These are phyloP conservation scores for Lentinula detonsa DNA, from an alignment of 768 basidiomycete genomes.

Conservation along the genomic window DNA sequence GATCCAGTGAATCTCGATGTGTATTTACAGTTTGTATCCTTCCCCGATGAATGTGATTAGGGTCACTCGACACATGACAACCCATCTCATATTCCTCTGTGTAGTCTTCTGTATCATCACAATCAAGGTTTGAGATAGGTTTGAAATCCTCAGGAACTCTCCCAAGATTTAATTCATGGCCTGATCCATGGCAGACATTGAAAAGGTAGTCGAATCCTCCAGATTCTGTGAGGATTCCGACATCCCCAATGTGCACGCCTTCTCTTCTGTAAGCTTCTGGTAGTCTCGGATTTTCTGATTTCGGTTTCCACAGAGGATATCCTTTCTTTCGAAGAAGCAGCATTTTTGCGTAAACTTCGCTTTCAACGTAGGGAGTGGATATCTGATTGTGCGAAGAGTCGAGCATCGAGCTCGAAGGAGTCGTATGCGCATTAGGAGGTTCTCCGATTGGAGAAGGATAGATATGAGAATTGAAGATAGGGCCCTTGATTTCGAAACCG, in stretches of 20 bases:
- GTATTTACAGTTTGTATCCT: not conserved
- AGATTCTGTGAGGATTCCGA: not conserved
- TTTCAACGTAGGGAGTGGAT: not conserved
- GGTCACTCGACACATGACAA: not conserved
- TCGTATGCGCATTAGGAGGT: not conserved
- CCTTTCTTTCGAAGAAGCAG: not conserved
- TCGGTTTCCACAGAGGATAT: slow-evolving; percentile 2
- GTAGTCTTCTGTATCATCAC: not conserved
- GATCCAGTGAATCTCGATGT: no score
- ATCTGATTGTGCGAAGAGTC: no score
- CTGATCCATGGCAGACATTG: not conserved
- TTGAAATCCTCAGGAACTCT: not conserved
- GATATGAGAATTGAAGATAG: not conserved
- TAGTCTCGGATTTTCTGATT: not conserved
- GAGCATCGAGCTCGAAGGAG: not conserved
- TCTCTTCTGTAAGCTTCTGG: not conserved
- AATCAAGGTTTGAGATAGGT: not conserved
- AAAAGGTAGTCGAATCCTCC: slow-evolving; percentile 4
- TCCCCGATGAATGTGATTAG: not conserved
- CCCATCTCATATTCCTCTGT: not conserved
- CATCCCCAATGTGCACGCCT: not conserved
- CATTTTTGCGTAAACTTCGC: not conserved
- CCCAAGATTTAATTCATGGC: not conserved
- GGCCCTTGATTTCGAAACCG: not conserved
- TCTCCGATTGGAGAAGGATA: not conserved